Evolutionary conservation across 257 asterid species (phyloP).

Genomic region (Fraxinus excelsior): DNA sequence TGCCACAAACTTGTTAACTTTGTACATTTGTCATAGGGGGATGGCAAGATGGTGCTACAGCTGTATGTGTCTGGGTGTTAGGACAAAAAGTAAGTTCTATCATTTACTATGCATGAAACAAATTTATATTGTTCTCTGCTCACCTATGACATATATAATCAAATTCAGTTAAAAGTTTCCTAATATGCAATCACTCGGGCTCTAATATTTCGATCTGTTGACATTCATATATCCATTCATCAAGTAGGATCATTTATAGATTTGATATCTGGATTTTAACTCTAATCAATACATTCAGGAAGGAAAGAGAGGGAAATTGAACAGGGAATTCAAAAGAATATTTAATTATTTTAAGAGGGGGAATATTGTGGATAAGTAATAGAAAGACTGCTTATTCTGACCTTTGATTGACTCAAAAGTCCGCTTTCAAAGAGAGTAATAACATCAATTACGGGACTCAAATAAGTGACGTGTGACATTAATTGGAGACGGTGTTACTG

Average conservation of each 20-base stretch:
- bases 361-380: too few relatives aligned
- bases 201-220: background rate
- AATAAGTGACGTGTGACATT: too few relatives aligned
- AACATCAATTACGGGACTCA: too few relatives aligned
- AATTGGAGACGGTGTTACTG: too few relatives aligned
- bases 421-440: too few relatives aligned
- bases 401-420: too few relatives aligned
- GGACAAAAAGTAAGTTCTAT: conserved; percentile 68
- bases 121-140: background rate
- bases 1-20: conserved; percentile 15
- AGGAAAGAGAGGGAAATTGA: background rate
- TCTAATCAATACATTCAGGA: background rate
- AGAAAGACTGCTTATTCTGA: too few relatives aligned
- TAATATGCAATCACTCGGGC: background rate
- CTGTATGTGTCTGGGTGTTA: conserved; percentile 86
- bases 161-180: background rate
- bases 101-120: background rate
- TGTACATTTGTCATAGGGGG: conserved; percentile 55
- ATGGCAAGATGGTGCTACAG: conserved; percentile 98
- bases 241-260: background rate
- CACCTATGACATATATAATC: background rate
- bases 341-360: too few relatives aligned
- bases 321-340: too few relatives aligned
- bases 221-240: background rate
- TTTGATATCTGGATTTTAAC: background rate